Evolutionary conservation across 306 rosid species (phyloP), one percentile per base, ranked within the genome.

Genomic region (Inga laurina): DNA sequence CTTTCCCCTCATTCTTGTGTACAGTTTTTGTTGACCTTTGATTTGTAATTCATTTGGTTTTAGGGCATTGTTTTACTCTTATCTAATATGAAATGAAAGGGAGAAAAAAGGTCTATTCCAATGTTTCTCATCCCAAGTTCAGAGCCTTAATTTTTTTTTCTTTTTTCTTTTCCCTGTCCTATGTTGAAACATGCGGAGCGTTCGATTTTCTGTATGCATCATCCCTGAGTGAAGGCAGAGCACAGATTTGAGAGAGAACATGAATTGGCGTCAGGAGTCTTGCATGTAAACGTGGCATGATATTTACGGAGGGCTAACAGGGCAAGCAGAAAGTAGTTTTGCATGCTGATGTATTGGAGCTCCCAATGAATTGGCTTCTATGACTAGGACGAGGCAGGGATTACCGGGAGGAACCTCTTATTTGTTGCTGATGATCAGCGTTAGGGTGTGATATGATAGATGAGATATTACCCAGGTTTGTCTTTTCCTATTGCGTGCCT

Each of bases 1-100:
- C 32, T 81, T 84, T 79, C 80, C 52, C 61, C 84, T 80, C 88
- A 92, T 92, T 94, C 88, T 90, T 91, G 84, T 92, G 97, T 94
- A 94, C 92, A 92, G 98, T 84, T 84, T 61, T 85, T 89, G 75
- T 86, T 78, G 86, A 88, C 84, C 79, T 79, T 81, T 87, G 89
- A 83, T 87, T 85, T 90, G 88, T 87, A 86, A 91, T 94, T 89
- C 92, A 83, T 91, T 86, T 79, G 80, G 61, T 83, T 89, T 88
- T 84, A 87, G 91, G 92, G 87, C 84, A 85, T 90, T 90, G 85
- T 85, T 82, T 89, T 57, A 84, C 89, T 77, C 89, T 88, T 82
- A 89, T 88, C 86, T 88, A 79, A 83, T 54, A 86, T 84, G 87
- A 88, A 88, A 86, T 86, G 80, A 78, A 78, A 83, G 84, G 73